These are phyloP conservation scores for Eurotiales sp. DNA, from an alignment of 2,329 filamentous ascomycete species.

Conservation along the genomic window DNA sequence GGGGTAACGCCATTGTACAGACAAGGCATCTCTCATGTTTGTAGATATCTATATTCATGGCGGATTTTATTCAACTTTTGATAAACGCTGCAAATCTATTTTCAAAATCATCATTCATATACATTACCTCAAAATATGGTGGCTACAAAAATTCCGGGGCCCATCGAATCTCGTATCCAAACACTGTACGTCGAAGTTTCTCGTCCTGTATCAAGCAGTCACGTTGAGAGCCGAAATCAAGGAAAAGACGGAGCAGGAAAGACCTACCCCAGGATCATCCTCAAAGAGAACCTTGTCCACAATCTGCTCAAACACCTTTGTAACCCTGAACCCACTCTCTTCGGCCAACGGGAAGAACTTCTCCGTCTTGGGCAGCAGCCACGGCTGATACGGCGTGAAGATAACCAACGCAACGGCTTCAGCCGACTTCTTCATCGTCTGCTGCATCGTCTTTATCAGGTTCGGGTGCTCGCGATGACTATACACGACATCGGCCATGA, in stretches of 20 bases:
- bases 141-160: constrained; percentile 27
- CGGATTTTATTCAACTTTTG: neutral
- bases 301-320: constrained; percentile 74
- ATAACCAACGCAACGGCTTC: constrained; percentile 74
- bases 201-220: constrained; percentile 58
- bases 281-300: constrained; percentile 88
- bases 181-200: constrained; percentile 74
- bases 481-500: constrained; percentile 87
- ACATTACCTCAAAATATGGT: neutral
- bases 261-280: constrained; percentile 69
- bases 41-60: too few relatives aligned
- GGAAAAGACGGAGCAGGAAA: too few relatives aligned
- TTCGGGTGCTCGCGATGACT: constrained; percentile 83
- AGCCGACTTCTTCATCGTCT: constrained; percentile 57
- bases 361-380: constrained; percentile 80
- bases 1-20: too few relatives aligned
- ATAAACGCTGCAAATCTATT: neutral
- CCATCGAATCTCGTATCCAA: constrained; percentile 72
- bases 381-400: constrained; percentile 91
- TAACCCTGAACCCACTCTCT: constrained; percentile 68
- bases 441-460: constrained; percentile 66
- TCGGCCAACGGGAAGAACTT: constrained; percentile 77
- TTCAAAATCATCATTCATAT: neutral
- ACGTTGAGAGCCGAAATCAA: too few relatives aligned
- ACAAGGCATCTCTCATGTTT: neutral